phyloP scores from a whole-genome alignment of 1,139 yeast genomes.

The Saccharomyces pastorianus region DNA sequence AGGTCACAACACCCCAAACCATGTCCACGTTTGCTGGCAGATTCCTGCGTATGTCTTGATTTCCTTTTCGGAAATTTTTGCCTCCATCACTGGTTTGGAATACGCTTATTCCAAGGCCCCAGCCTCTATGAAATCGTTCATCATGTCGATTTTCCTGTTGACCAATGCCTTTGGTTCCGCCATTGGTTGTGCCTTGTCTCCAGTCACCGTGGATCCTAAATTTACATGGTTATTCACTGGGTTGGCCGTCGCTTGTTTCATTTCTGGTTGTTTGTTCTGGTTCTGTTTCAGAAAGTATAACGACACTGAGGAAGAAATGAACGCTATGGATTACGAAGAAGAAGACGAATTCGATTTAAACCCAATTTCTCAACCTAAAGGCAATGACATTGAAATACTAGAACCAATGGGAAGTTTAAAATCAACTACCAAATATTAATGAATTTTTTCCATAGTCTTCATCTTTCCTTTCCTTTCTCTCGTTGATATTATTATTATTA shows the following conservation, averaged over 20 bases:
- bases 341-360: conserved; percentile 10
- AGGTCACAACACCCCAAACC: conserved; percentile 34
- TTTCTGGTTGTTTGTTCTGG: conserved; percentile 61
- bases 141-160: conserved; percentile 57
- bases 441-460: background rate
- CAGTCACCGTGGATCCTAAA: conserved; percentile 60
- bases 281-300: conserved; percentile 49
- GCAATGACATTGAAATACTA: conserved; percentile 6
- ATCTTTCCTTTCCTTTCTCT: no score
- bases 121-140: conserved; percentile 57
- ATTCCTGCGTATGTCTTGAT: conserved; percentile 46
- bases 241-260: conserved; percentile 49
- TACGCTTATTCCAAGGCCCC: conserved; percentile 67
- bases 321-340: conserved; percentile 40
- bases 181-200: conserved; percentile 61
- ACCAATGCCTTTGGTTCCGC: conserved; percentile 64
- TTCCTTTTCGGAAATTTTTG: conserved; percentile 64
- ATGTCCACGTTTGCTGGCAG: conserved; percentile 36
- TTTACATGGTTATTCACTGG: conserved; percentile 61
- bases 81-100: conserved; percentile 60
- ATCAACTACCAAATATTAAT: conserved; percentile 3
- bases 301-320: conserved; percentile 51
- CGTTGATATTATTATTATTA: no score
- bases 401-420: conserved; percentile 4
- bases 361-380: background rate